phyloP scores from a whole-genome alignment of 352 stramenopile genomes.

The Phytopythium mirpurense region DNA sequence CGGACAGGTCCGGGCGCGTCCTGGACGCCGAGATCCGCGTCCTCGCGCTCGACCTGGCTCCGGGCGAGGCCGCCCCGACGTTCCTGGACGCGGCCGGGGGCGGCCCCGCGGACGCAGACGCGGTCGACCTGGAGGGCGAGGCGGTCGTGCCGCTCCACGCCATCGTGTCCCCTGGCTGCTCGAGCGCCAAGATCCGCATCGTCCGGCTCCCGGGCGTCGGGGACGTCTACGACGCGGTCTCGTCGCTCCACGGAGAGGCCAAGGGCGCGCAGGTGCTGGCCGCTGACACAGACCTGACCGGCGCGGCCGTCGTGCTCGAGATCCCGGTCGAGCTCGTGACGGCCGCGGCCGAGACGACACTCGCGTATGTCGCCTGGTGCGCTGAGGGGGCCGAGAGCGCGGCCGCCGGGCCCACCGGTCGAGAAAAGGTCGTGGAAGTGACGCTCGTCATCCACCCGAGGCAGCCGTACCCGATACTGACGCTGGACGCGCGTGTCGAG shows the following conservation, averaged over 20 bases:
- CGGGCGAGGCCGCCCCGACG: neutral
- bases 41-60: slow-evolving; percentile 2
- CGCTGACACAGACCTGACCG: neutral
- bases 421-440: neutral
- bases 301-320: slow-evolving; percentile 8
- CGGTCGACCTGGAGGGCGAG: neutral
- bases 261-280: neutral
- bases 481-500: slow-evolving; percentile 16
- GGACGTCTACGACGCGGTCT: neutral
- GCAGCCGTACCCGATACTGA: slow-evolving; percentile 17
- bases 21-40: slow-evolving; percentile 14
- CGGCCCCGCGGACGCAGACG: slow-evolving; percentile 8
- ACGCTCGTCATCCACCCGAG: slow-evolving; percentile 5
- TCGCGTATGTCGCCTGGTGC: slow-evolving; percentile 9
- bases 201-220: slow-evolving; percentile 5
- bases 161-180: slow-evolving; percentile 3
- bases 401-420: neutral
- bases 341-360: slow-evolving; percentile 5
- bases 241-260: neutral
- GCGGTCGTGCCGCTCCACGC: slow-evolving; percentile 5
- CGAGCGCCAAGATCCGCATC: slow-evolving; percentile 5
- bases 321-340: slow-evolving; percentile 3
- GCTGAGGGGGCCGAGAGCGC: neutral
- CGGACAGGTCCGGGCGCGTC: neutral
- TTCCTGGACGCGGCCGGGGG: slow-evolving; percentile 11